Evolutionary conservation across 192 early-diverging fungal species (phyloP), one percentile per base, ranked within the genome.

Genomic region (Umbelopsis ramanniana): DNA sequence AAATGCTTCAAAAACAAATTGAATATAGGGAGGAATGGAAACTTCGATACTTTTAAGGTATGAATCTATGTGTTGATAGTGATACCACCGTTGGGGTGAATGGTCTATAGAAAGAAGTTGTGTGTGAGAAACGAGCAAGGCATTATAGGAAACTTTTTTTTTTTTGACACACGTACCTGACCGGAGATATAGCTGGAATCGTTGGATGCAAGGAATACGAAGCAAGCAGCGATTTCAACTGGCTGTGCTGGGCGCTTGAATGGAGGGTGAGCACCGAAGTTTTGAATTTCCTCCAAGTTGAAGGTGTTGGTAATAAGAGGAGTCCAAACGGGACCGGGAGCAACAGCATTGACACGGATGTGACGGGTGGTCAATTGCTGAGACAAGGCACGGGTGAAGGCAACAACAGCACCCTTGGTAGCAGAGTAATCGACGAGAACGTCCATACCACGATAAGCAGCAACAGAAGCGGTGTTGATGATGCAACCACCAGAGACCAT

Each of bases 321-420:
- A 45, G 85, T 86, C 85, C 85, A 87, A 50, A 87, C 80, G 38
- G 85, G 85, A 45, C 82, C 76, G 6, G 85, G 84, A 38, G 85
- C 85, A 14, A 87, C 83, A 60, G 86, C 84, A 69, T 87, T 86
- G 5, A 86, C 83, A 23, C 84, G 71, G 45, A 87, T 87, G 40
- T 79, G 79, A 55, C 82, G 74, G 35, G 10, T 33, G 23, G 79
- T 74, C 24, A 87, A 73, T 43, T 87, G 84, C 21, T 74, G 72
- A 14, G 84, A 76, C 21, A 87, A 75, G 4, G 82, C 79, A 68
- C 86, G 79, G 10, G 86, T 87, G 50, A 87, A 87, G 9, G 82
- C 70, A 33, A 87, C 85, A 38, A 87, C 80, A 7, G 85, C 83
- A 12, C 83, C 86, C 74, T 87, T 87, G 8, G 85, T 86, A 10